Evolutionary conservation across 2,329 filamentous ascomycete species (phyloP).

Genomic region (Fusarium goolgardi): DNA sequence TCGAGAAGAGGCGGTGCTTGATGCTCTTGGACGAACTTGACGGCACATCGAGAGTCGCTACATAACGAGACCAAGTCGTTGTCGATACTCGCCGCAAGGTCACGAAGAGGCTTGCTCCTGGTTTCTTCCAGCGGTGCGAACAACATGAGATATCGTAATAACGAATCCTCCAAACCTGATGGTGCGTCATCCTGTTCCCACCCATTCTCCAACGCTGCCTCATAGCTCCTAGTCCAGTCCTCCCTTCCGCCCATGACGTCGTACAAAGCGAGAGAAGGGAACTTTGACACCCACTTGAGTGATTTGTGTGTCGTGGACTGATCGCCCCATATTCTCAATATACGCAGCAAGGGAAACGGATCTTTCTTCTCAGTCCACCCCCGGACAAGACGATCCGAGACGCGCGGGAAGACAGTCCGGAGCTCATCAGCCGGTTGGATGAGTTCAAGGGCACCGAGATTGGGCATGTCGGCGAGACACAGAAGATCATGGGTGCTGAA

Average conservation of each 20-base stretch:
- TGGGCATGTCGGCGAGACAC: constrained; percentile 56
- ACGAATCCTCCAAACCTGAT: constrained; percentile 48
- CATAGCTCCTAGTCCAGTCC: constrained; percentile 52
- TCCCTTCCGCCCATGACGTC: constrained; percentile 54
- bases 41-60: constrained; percentile 49
- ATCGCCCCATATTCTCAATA: constrained; percentile 60
- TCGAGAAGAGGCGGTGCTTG: constrained; percentile 51
- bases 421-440: constrained; percentile 53
- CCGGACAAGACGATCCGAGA: constrained; percentile 60
- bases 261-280: constrained; percentile 60
- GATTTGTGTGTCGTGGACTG: constrained; percentile 55
- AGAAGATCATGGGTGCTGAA: constrained; percentile 56
- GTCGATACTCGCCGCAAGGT: constrained; percentile 51
- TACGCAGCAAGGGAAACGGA: constrained; percentile 60
- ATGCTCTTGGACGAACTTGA: constrained; percentile 49
- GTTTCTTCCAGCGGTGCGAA: constrained; percentile 49
- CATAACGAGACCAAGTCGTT: constrained; percentile 51
- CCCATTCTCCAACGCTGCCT: constrained; percentile 45
- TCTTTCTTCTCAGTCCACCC: constrained; percentile 57
- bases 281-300: constrained; percentile 55
- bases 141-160: constrained; percentile 53
- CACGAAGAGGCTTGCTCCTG: constrained; percentile 39
- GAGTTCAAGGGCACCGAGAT: constrained; percentile 62
- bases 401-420: constrained; percentile 49
- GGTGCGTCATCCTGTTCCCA: constrained; percentile 51